Conservation (phyloP, 257 asterid species). For the Coffea eugenioides region DNA sequence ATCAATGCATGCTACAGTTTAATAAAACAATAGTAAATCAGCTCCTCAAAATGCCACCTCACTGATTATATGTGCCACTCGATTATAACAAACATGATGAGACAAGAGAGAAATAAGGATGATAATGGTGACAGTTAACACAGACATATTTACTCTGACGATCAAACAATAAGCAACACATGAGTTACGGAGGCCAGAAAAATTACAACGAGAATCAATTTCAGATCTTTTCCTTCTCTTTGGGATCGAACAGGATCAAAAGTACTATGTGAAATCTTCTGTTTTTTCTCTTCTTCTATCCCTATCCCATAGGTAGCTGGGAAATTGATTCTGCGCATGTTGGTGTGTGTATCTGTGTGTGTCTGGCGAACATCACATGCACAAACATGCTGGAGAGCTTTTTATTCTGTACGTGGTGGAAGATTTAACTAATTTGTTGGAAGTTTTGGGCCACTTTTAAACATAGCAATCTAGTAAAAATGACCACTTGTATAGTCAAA, state of each 20-base stretch:
- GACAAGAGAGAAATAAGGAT: background rate
- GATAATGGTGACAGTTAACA: background rate
- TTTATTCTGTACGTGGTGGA: background rate
- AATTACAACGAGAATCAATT: no score
- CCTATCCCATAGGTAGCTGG: no score
- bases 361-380: background rate
- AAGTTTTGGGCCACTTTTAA: background rate
- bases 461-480: background rate
- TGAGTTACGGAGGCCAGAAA: background rate
- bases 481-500: background rate
- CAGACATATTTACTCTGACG: no score
- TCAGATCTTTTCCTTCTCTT: no score
- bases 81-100: background rate
- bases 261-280: no score
- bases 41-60: background rate
- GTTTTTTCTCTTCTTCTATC: no score
- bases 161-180: background rate
- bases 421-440: background rate
- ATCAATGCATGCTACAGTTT: constrained; percentile 3
- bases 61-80: background rate
- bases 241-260: no score
- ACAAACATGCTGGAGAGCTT: background rate
- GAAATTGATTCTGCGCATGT: background rate
- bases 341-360: background rate
- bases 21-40: background rate